Percentiles rank a stretch among this genome's conserved stretches.
Evolutionary conservation across 257 asterid species (phyloP).

Genomic region (Capsicum rhomboideum): DNA sequence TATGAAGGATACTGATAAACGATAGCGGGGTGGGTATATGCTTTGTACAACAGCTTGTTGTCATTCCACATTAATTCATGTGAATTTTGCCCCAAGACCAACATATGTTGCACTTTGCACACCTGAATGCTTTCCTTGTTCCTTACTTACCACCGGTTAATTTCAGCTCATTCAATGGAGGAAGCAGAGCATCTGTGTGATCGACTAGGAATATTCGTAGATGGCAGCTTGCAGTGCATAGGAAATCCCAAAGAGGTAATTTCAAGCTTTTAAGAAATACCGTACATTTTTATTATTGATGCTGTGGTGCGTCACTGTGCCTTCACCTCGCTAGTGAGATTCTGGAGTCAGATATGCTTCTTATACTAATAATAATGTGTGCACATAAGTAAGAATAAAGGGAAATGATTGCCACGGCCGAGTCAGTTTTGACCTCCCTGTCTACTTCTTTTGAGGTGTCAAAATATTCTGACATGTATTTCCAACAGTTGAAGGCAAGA

Average conservation of each 20-base stretch:
- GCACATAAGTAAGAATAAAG: neutral
- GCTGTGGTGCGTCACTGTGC: neutral
- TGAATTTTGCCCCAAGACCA: neutral
- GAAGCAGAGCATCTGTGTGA: constrained; percentile 97
- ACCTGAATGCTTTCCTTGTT: neutral
- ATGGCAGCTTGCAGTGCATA: constrained; percentile 88
- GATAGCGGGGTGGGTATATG: neutral
- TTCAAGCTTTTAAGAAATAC: neutral
- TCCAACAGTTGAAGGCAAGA: constrained; percentile 75
- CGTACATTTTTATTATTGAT: neutral
- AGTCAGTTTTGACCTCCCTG: neutral
- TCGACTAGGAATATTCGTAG: constrained; percentile 87
- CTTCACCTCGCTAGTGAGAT: neutral
- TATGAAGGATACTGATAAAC: neutral
- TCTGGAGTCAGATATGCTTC: neutral
- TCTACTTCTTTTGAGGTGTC: neutral
- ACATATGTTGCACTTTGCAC: neutral
- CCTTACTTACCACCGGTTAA: neutral
- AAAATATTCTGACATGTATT: neutral
- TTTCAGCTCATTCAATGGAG: constrained; percentile 99
- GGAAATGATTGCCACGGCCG: neutral
- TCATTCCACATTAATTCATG: neutral
- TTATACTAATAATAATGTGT: neutral
- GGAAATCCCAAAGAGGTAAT: constrained; percentile 97
- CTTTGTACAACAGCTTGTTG: neutral